phyloP scores from a whole-genome alignment of 2,329 filamentous ascomycete genomes.

The Aspergillus puulaauensis region DNA sequence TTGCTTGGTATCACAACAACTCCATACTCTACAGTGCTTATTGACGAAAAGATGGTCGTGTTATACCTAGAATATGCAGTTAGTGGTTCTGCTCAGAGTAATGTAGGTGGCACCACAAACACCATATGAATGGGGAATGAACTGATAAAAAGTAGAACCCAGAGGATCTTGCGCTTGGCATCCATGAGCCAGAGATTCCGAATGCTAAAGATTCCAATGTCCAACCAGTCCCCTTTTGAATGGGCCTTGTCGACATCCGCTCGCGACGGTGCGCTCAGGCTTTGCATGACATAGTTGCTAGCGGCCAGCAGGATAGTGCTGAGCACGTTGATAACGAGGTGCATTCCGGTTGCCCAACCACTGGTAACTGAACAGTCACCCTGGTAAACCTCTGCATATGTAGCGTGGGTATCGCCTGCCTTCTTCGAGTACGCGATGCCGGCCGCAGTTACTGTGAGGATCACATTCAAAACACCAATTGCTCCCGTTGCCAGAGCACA shows the following conservation, averaged over 20 bases:
- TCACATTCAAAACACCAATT: background rate
- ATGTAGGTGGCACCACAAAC: background rate
- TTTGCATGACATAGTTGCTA: constrained; percentile 54
- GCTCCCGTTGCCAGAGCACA: background rate
- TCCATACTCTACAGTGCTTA: constrained; percentile 1
- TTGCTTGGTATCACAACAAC: background rate
- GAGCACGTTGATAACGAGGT: constrained; percentile 51
- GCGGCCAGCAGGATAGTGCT: constrained; percentile 47
- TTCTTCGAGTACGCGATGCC: background rate
- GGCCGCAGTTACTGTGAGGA: background rate
- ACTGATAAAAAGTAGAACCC: constrained; percentile 6
- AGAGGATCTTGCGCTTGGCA: background rate
- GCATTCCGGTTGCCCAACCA: constrained; percentile 26
- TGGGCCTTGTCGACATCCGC: constrained; percentile 52
- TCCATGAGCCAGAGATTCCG: constrained; percentile 25
- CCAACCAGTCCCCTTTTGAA: constrained; percentile 31
- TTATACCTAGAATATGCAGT: background rate
- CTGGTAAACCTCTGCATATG: background rate
- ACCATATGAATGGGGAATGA: constrained; percentile 20
- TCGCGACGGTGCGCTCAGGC: constrained; percentile 51
- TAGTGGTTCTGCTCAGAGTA: background rate
- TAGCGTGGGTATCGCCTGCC: background rate
- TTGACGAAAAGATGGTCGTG: constrained; percentile 1
- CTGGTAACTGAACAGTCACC: background rate
- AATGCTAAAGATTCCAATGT: constrained; percentile 43